These are phyloP conservation scores for Aureobasidium sp. DNA, from an alignment of 2,329 filamentous ascomycete genomes.

Conservation along the genomic window DNA sequence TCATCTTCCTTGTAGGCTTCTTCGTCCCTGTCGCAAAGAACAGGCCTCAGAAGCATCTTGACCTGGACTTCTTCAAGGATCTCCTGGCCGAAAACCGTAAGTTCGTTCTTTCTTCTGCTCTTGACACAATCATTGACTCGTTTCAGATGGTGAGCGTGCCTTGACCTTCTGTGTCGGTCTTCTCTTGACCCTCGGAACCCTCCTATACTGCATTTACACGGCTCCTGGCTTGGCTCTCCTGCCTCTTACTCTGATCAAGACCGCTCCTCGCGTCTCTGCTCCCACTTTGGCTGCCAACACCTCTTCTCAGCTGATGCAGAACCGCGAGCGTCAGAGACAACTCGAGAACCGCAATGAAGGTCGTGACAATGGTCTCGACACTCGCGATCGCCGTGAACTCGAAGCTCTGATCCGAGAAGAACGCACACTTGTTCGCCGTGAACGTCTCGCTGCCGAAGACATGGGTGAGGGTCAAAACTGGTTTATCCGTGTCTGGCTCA, in stretches of 20 bases:
- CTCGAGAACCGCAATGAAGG: conserved; percentile 78
- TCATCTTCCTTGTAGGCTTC: conserved; percentile 86
- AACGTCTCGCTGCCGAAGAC: conserved; percentile 76
- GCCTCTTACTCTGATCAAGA: conserved; percentile 85
- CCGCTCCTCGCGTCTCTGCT: conserved; percentile 75
- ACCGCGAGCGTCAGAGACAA: conserved; percentile 85
- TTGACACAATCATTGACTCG: conserved; percentile 11
- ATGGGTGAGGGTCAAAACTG: conserved; percentile 67
- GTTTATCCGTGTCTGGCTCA: conserved; percentile 69
- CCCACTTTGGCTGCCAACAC: conserved; percentile 71
- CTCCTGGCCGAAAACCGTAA: conserved; percentile 71
- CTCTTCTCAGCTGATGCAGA: conserved; percentile 71
- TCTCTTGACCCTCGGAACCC: conserved; percentile 76
- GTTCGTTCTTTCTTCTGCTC: conserved; percentile 20
- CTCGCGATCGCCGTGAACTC: conserved; percentile 81
- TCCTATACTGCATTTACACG: conserved; percentile 84
- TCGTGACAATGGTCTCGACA: conserved; percentile 62
- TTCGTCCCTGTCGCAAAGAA: conserved; percentile 76
- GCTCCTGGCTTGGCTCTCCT: conserved; percentile 80
- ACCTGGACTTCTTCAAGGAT: conserved; percentile 86
- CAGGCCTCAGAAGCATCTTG: conserved; percentile 55
- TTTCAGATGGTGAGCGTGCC: conserved; percentile 72
- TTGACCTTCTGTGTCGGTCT: conserved; percentile 83
- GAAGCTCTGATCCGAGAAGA: conserved; percentile 84
- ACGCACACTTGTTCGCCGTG: conserved; percentile 79